Conservation (phyloP, 192 early-diverging fungal genomes). For the Cetraspora pellucida region DNA sequence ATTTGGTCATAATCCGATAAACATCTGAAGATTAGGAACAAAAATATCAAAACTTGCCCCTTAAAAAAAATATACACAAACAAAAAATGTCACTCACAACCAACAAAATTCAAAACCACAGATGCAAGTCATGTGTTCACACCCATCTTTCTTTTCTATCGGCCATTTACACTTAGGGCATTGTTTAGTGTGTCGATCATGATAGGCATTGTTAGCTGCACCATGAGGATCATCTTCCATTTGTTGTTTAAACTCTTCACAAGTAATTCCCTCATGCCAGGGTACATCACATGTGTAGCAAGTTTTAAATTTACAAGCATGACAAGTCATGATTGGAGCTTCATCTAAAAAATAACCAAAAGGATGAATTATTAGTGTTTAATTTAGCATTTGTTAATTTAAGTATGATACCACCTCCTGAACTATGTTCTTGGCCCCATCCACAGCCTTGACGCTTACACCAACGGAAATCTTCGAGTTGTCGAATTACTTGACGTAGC, state of each 20-base stretch:
- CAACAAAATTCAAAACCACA: conserved; percentile 28
- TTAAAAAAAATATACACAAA: not conserved
- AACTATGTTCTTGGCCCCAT: conserved; percentile 15
- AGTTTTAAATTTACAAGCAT: conserved; percentile 12
- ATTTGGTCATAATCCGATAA: conserved; percentile 6
- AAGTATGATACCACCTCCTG: not conserved
- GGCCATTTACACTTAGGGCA: conserved; percentile 10
- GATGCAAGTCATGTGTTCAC: conserved; percentile 20
- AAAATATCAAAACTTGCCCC: not conserved
- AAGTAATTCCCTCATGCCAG: conserved; percentile 16
- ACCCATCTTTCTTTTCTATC: conserved; percentile 26
- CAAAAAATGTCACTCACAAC: conserved; percentile 7
- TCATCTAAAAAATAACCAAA: not conserved
- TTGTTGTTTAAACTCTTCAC: not conserved
- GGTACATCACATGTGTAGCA: conserved; percentile 27
- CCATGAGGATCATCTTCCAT: not conserved
- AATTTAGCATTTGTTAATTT: not conserved
- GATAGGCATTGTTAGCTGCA: conserved; percentile 13
- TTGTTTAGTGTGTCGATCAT: conserved; percentile 16
- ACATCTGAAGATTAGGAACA: not conserved
- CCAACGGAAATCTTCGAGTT: conserved; percentile 27
- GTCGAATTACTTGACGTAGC: not conserved
- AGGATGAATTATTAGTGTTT: too few species aligned
- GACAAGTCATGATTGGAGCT: conserved; percentile 15
- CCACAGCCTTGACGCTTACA: conserved; percentile 19